These are phyloP conservation scores for Claviceps pazoutovae DNA, from an alignment of 2,329 filamentous ascomycete species.

Conservation along the genomic window DNA sequence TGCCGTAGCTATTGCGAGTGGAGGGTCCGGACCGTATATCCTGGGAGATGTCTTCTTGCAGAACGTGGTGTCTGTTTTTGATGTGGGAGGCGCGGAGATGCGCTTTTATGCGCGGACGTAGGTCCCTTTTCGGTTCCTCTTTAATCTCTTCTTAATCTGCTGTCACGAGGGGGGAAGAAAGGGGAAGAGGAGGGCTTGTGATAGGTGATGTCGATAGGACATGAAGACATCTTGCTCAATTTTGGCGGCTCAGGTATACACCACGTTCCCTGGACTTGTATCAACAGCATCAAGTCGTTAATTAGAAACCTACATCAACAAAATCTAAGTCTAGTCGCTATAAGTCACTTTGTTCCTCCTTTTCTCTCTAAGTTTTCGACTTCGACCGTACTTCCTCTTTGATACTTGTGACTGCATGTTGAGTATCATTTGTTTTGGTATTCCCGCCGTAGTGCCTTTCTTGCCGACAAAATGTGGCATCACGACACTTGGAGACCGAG, in stretches of 20 bases:
- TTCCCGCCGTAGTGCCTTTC: neutral
- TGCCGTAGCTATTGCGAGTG: constrained; percentile 31
- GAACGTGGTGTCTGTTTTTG: constrained; percentile 35
- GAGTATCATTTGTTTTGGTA: neutral
- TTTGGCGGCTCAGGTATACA: neutral
- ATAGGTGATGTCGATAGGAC: neutral
- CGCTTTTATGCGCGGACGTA: constrained; percentile 23
- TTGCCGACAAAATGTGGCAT: neutral
- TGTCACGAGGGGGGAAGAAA: neutral
- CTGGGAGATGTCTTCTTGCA: constrained; percentile 37
- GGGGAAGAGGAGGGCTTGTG: neutral
- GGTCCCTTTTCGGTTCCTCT: neutral
- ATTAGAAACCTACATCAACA: no score
- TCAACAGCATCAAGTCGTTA: neutral
- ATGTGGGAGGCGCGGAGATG: constrained; percentile 32
- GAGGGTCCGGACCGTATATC: constrained; percentile 32
- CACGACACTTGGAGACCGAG: no score
- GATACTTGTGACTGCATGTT: no score
- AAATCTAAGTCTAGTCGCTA: no score
- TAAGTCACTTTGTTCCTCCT: no score
- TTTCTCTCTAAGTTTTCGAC: no score
- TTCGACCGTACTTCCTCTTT: no score
- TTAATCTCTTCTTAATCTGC: neutral
- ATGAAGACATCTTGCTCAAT: neutral
- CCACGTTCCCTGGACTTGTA: neutral